Percentiles rank a stretch among this genome's conserved stretches.
phyloP scores from a whole-genome alignment of 306 rosid genomes.

The Cicer arietinum region DNA sequence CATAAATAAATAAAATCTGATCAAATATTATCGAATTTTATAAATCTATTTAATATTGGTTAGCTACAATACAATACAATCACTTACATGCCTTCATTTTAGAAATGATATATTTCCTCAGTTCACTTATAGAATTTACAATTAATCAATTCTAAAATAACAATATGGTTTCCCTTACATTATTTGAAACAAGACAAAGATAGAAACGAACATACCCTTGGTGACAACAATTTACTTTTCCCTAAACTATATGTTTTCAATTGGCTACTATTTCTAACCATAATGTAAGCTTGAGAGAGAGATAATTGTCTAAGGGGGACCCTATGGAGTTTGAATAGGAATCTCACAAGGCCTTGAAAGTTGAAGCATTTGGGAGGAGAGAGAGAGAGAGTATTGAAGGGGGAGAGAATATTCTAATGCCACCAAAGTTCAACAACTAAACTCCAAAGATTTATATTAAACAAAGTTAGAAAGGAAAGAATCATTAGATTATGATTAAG shows the following conservation, averaged over 20 bases:
- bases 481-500: conserved; percentile 95
- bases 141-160: conserved; percentile 25
- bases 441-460: conserved; percentile 74
- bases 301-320: conserved; percentile 11
- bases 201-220: conserved; percentile 69
- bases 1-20: too few species aligned
- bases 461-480: conserved; percentile 68
- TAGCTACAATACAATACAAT: neutral
- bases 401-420: conserved; percentile 85
- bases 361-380: conserved; percentile 63
- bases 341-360: conserved; percentile 83
- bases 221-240: conserved; percentile 82
- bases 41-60: too few species aligned
- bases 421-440: conserved; percentile 82
- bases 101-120: neutral
- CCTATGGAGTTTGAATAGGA: conserved; percentile 53
- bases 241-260: conserved; percentile 53
- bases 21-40: too few species aligned
- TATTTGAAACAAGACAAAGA: conserved; percentile 53
- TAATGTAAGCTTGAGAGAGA: conserved; percentile 44
- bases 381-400: conserved; percentile 54
- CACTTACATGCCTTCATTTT: conserved; percentile 33
- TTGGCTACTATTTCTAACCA: conserved; percentile 42
- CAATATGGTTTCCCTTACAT: conserved; percentile 24
- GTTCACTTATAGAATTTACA: conserved; percentile 33